Percentiles rank a stretch among this genome's conserved stretches.
Conservation (phyloP, 768 basidiomycete species). For the Hypholoma sublateritium region DNA sequence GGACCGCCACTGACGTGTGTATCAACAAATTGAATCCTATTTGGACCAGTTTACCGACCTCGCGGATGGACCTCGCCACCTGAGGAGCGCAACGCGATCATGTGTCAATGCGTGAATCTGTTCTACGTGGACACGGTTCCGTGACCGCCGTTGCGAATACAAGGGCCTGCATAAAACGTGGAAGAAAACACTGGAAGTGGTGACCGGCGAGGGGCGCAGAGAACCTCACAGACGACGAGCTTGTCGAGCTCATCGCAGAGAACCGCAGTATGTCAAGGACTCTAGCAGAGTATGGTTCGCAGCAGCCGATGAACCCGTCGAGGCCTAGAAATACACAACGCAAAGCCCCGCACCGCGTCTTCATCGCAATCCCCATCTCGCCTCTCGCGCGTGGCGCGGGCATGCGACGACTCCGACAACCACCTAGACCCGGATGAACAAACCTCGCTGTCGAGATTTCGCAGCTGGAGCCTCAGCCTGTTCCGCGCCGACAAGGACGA, state of each 20-base stretch:
- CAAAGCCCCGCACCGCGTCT: background rate
- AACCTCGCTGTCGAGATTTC: background rate
- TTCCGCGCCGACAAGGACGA: background rate
- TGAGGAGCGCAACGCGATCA: slow-evolving; percentile 94
- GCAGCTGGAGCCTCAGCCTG: too few relatives aligned
- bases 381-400: background rate
- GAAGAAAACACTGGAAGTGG: slow-evolving; percentile 95
- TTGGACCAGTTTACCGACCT: slow-evolving; percentile 31
- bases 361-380: background rate
- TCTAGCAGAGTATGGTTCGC: slow-evolving; percentile 90
- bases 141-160: too few relatives aligned
- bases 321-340: too few relatives aligned
- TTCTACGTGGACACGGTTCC: slow-evolving; percentile 98
- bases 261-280: slow-evolving; percentile 98
- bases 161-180: slow-evolving; percentile 97
- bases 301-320: slow-evolving; percentile 98
- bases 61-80: slow-evolving; percentile 33
- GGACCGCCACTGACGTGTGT: background rate
- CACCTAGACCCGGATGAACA: slow-evolving; percentile 9
- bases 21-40: background rate
- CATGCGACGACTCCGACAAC: background rate
- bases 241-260: slow-evolving; percentile 97
- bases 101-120: slow-evolving; percentile 98
- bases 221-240: slow-evolving; percentile 85
- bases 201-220: slow-evolving; percentile 68